Evolutionary conservation across 768 basidiomycete genomes (phyloP).

Genomic region (Lentinula raphanica): DNA sequence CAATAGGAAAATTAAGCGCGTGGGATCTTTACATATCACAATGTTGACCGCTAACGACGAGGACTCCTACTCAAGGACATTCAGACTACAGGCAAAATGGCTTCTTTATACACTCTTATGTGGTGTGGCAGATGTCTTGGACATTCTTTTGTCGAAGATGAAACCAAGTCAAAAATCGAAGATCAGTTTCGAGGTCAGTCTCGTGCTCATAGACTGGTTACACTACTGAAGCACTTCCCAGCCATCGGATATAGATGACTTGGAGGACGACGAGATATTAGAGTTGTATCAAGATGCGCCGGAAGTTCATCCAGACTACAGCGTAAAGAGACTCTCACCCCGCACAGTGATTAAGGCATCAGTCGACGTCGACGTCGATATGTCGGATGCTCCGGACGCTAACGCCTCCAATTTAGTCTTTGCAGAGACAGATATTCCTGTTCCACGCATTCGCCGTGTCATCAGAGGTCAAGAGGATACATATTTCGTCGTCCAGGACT

Average conservation of each 20-base stretch:
- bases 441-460: slow-evolving; percentile 13
- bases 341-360: not conserved
- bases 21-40: too few relatives aligned
- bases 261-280: not conserved
- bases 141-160: not conserved
- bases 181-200: not conserved
- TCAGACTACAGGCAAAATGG: not conserved
- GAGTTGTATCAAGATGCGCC: not conserved
- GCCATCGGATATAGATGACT: not conserved
- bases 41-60: too few relatives aligned
- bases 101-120: not conserved
- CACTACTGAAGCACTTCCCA: too few relatives aligned
- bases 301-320: not conserved
- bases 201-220: not conserved
- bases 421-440: slow-evolving; percentile 15
- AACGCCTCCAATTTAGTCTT: not conserved
- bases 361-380: not conserved
- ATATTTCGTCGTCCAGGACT: slow-evolving; percentile 15
- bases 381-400: not conserved
- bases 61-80: too few relatives aligned
- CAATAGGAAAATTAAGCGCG: too few relatives aligned
- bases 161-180: not conserved
- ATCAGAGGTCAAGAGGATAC: slow-evolving; percentile 6
- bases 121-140: not conserved
- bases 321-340: not conserved